Conservation (phyloP, 2,329 filamentous ascomycete genomes). For the Sclerotinia spermophila region DNA sequence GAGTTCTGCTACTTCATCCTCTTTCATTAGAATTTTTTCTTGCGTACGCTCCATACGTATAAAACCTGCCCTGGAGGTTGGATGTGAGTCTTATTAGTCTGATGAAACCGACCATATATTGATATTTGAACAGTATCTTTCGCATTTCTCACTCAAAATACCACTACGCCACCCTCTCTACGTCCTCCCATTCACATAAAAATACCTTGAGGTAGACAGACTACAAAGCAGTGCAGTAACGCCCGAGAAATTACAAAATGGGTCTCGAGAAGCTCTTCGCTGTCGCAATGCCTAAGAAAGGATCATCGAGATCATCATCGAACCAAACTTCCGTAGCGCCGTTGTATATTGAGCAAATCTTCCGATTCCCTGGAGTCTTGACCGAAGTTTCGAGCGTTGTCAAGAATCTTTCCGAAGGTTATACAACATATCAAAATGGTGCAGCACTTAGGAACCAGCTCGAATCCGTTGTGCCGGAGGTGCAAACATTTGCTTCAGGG, state of each 20-base stretch:
- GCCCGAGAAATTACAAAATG: not conserved
- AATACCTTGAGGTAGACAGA: not conserved
- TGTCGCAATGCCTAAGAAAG: slow-evolving; percentile 10
- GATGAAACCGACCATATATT: not conserved
- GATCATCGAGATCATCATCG: slow-evolving; percentile 6
- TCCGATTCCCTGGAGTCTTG: slow-evolving; percentile 14
- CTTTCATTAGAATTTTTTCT: not conserved
- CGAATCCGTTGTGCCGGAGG: slow-evolving; percentile 15
- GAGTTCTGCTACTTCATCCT: slow-evolving; percentile 9
- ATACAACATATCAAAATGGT: slow-evolving; percentile 19
- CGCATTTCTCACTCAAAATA: not conserved
- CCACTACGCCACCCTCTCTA: not conserved
- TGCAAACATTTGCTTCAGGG: slow-evolving; percentile 16
- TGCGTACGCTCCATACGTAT: not conserved
- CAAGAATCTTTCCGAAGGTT: slow-evolving; percentile 19
- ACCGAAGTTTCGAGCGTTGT: slow-evolving; percentile 16
- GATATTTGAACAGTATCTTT: not conserved
- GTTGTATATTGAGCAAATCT: slow-evolving; percentile 14
- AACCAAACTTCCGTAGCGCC: not conserved
- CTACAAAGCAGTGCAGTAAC: not conserved
- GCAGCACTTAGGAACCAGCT: slow-evolving; percentile 18
- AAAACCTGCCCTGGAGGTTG: slow-evolving; percentile 1
- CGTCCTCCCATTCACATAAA: not conserved
- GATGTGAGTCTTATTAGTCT: not conserved
- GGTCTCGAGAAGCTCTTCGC: slow-evolving; percentile 16